A percentile compares a stretch with the other conserved stretches of the same genome.
Evolutionary conservation across 2,329 filamentous ascomycete genomes (phyloP).

Genomic region (Plenodomus lindquistii): DNA sequence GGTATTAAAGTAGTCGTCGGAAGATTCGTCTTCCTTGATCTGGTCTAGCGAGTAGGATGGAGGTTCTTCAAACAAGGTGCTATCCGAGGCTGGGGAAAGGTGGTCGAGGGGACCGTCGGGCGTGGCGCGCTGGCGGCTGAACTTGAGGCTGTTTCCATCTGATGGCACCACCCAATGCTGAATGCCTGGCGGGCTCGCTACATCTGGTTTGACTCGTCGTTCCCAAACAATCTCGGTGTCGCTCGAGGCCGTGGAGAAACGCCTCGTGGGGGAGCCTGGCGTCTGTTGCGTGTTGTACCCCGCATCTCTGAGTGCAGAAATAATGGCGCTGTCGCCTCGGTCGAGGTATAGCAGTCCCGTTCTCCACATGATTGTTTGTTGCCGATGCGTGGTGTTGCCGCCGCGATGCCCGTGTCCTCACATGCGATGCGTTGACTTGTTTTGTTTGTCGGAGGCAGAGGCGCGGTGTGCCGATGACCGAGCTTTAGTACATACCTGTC

Average conservation of each 20-base stretch:
- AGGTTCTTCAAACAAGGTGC: constrained; percentile 25
- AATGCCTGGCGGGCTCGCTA: constrained; percentile 9
- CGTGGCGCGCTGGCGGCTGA: constrained; percentile 15
- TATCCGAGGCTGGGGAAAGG: constrained; percentile 19
- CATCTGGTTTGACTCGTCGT: constrained; percentile 12
- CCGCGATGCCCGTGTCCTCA: constrained; percentile 16
- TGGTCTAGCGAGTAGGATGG: constrained; percentile 21
- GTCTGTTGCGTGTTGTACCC: constrained; percentile 21
- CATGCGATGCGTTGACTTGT: constrained; percentile 4
- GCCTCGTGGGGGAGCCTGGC: constrained; percentile 15
- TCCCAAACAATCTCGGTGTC: constrained; percentile 17
- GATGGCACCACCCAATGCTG: constrained; percentile 15
- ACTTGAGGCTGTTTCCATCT: constrained; percentile 18
- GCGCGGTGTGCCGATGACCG: constrained; percentile 12
- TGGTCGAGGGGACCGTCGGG: constrained; percentile 14
- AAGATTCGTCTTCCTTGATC: constrained; percentile 12
- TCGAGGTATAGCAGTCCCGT: constrained; percentile 27
- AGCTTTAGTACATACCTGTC: constrained; percentile 18
- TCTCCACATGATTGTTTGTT: constrained; percentile 25
- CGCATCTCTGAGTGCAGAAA: constrained; percentile 23
- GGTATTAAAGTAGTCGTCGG: constrained; percentile 16
- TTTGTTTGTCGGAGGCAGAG: constrained; percentile 15
- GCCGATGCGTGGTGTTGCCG: constrained; percentile 18
- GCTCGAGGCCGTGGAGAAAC: constrained; percentile 17
- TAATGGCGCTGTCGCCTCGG: constrained; percentile 25